Evolutionary conservation across 108 stramenopile genomes (phyloP), one percentile per base, ranked within the genome.

Genomic region (Ochromonas danica): DNA sequence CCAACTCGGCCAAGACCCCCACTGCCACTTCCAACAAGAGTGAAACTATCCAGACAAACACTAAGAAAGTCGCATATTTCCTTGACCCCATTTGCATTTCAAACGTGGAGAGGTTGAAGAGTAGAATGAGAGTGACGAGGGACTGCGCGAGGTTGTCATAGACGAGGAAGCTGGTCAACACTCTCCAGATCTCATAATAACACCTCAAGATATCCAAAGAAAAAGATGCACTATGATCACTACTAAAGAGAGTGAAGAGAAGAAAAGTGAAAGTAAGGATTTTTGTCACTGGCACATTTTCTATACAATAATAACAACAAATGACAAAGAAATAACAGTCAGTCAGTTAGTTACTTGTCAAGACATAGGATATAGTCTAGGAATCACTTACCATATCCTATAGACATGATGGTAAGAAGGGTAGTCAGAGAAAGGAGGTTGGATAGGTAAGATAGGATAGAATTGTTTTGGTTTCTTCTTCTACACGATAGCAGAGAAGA

Each of bases 71-170:
- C 6, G 14, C 63, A 67, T 31, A 67, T 67, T 67, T 67, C 25
- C 63, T 3, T 28, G 10, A 14, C 25, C 63, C 63, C 63, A 67
- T 67, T 67, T 67, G 63, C 25, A 3, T 3, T 67, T 67, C 63
- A 36, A 67, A 67, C 63, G 17, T 3, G 6, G 14, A 25, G 25
- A 3, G 25, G 31, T 3, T 67, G 31, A 14, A 67, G 3, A 67
- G 31, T 25, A 67, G 25, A 31, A 67, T 28, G 3, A 67, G 25
- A 28, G 14, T 25, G 10, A 67, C 63, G 10, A 67, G 14, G 3
- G 63, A 14, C 31, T 67, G 63, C 3, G 63, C 30, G 3, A 67
- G 6, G 25, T 25, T 67, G 10, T 36, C 10, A 36, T 14, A 67
- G 6, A 36, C 31, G 10, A 67, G 63, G 10, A 14, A 25, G 6